Evolutionary conservation across 1,284 basidiomycete species (phyloP).

Genomic region (Dichomitus squalens): DNA sequence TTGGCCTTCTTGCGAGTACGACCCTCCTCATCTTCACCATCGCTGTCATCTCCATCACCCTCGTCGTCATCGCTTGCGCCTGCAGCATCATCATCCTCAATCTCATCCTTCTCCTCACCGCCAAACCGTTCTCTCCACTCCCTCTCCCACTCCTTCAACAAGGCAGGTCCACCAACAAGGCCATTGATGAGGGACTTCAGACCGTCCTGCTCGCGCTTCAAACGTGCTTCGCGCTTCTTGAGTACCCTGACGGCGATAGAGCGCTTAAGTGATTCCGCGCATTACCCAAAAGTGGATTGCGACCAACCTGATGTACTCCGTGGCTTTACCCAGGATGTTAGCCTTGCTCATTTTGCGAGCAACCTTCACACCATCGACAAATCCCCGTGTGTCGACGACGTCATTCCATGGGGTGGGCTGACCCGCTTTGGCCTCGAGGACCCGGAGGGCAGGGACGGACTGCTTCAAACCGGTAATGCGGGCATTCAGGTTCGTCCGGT

Average conservation of each 20-base stretch:
- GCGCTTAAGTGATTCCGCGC: not conserved
- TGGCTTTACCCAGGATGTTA: conserved; percentile 80
- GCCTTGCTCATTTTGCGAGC: conserved; percentile 85
- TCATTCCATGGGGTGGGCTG: conserved; percentile 43
- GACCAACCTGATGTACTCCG: conserved; percentile 71
- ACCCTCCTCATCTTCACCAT: conserved; percentile 55
- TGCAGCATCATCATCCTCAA: conserved; percentile 44
- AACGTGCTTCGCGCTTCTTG: conserved; percentile 69
- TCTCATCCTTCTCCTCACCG: conserved; percentile 73
- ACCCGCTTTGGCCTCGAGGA: conserved; percentile 49
- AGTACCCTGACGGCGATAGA: conserved; percentile 50
- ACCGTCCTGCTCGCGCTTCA: conserved; percentile 74
- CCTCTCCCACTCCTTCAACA: conserved; percentile 72
- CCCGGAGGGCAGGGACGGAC: conserved; percentile 81
- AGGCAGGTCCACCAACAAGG: conserved; percentile 69
- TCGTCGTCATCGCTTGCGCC: conserved; percentile 53
- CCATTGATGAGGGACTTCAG: conserved; percentile 66
- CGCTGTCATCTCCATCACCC: conserved; percentile 59
- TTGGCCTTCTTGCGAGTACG: conserved; percentile 63
- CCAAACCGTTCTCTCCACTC: conserved; percentile 75
- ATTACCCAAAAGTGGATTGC: not conserved
- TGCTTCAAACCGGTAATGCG: conserved; percentile 82
- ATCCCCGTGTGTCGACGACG: conserved; percentile 72
- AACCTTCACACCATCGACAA: conserved; percentile 81
- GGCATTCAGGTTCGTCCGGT: conserved; percentile 89